Evolutionary conservation across 129 eudicot species (phyloP).

Genomic region (Chrysanthemum makinoi): DNA sequence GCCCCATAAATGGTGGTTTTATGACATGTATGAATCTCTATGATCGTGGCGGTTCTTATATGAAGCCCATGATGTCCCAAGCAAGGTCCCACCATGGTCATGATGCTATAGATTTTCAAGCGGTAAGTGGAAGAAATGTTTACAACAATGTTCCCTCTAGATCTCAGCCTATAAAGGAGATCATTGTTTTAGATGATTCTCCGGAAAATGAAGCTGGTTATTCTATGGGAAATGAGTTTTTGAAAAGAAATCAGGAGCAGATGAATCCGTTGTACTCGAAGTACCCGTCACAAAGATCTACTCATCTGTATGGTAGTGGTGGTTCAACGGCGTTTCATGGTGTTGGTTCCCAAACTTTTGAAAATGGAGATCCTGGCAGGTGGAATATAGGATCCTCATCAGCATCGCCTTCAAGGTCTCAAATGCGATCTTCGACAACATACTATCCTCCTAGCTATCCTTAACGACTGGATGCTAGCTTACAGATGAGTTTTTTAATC

Average conservation of each 20-base stretch:
- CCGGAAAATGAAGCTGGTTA: conserved; percentile 33
- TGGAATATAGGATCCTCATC: conserved; percentile 42
- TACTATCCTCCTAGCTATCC: conserved; percentile 45
- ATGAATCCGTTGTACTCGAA: conserved; percentile 25
- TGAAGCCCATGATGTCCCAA: neutral
- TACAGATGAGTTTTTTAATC: conserved; percentile 39
- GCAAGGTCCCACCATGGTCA: conserved; percentile 24
- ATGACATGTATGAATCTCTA: conserved; percentile 23
- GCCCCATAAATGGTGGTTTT: conserved; percentile 33
- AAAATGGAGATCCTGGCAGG: conserved; percentile 34
- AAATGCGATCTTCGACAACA: conserved; percentile 31
- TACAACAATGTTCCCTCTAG: conserved; percentile 14
- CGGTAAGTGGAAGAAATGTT: conserved; percentile 11
- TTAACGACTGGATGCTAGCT: conserved; percentile 5
- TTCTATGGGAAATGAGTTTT: conserved; percentile 22
- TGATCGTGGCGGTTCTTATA: neutral
- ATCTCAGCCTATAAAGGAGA: conserved; percentile 35
- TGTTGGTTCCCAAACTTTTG: conserved; percentile 29
- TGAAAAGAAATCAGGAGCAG: conserved; percentile 25
- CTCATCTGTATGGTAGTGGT: conserved; percentile 4
- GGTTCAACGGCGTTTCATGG: conserved; percentile 28
- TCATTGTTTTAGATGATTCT: conserved; percentile 44
- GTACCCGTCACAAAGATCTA: conserved; percentile 24
- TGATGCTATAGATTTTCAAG: conserved; percentile 18
- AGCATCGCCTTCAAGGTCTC: conserved; percentile 31